Evolutionary conservation across 2,329 filamentous ascomycete species (phyloP).

Genomic region (Colletotrichum plurivorum): DNA sequence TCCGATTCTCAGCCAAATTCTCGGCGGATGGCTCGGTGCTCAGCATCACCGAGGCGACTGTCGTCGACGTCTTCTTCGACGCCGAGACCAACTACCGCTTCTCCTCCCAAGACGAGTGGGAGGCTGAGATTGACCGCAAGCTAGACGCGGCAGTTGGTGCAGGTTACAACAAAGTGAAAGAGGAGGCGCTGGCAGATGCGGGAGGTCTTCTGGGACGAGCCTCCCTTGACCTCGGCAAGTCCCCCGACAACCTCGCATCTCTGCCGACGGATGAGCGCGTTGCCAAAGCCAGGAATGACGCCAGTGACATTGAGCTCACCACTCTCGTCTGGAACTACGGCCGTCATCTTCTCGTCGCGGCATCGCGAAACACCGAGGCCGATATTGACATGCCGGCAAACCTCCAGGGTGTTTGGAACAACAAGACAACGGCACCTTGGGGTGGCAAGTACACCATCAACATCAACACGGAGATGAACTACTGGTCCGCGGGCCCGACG

Average conservation of each 20-base stretch:
- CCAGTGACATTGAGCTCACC: constrained; percentile 45
- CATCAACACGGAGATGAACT: constrained; percentile 59
- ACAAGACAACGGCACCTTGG: constrained; percentile 52
- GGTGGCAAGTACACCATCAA: constrained; percentile 59
- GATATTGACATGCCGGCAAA: constrained; percentile 48
- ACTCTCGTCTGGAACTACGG: constrained; percentile 51
- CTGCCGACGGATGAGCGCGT: constrained; percentile 30
- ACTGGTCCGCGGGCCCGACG: constrained; percentile 53
- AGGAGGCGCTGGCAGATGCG: constrained; percentile 43
- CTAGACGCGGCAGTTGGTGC: constrained; percentile 43
- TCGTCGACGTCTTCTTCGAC: constrained; percentile 46
- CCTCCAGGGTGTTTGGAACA: constrained; percentile 54
- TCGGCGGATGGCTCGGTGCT: constrained; percentile 21
- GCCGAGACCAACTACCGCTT: constrained; percentile 46
- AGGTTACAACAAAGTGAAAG: constrained; percentile 37
- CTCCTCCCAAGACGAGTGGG: constrained; percentile 40
- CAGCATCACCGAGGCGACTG: constrained; percentile 42
- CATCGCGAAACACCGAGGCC: constrained; percentile 43
- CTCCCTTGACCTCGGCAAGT: constrained; percentile 41
- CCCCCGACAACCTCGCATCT: constrained; percentile 26
- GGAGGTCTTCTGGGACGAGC: constrained; percentile 43
- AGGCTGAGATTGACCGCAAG: constrained; percentile 44
- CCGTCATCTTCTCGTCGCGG: constrained; percentile 49
- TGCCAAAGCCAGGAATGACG: constrained; percentile 36
- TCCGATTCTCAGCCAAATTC: constrained; percentile 9